A percentile compares a stretch with the other conserved stretches of the same genome.
Conservation (phyloP, 345 rosid genomes). For the Rhizophora apiculata region DNA sequence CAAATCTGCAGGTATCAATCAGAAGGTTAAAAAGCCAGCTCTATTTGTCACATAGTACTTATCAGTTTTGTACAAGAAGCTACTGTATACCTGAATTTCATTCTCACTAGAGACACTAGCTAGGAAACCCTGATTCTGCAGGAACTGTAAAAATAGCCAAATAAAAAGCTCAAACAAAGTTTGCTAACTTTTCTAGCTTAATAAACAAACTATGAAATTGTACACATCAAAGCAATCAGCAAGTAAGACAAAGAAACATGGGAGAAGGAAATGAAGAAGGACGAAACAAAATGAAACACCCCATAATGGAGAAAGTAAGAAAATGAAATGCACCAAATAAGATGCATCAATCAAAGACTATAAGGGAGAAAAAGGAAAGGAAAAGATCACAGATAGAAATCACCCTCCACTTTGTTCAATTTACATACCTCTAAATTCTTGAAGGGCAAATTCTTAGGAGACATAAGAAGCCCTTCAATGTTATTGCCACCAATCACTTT, state of each 20-base stretch:
- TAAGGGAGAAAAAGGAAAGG: neutral
- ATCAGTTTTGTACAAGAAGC: neutral
- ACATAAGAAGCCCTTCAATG: conserved; percentile 27
- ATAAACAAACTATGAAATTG: too few species aligned
- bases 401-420: neutral
- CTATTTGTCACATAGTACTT: neutral
- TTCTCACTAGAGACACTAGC: conserved; percentile 23
- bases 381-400: neutral
- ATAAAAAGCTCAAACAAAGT: too few species aligned
- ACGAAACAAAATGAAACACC: neutral
- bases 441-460: conserved; percentile 17
- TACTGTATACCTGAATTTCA: conserved; percentile 27
- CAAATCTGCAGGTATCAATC: conserved; percentile 23
- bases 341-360: neutral
- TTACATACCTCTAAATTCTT: conserved; percentile 28
- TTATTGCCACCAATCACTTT: conserved; percentile 28
- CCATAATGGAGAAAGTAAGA: neutral
- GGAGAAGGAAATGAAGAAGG: neutral
- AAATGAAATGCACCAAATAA: neutral
- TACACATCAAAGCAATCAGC: too few species aligned
- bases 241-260: too few species aligned
- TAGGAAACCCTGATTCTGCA: conserved; percentile 28
- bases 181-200: too few species aligned
- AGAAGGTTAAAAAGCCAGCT: neutral
- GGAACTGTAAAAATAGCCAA: conserved; percentile 16